phyloP scores from a whole-genome alignment of 768 basidiomycete species.

The Amanita rubescens region DNA sequence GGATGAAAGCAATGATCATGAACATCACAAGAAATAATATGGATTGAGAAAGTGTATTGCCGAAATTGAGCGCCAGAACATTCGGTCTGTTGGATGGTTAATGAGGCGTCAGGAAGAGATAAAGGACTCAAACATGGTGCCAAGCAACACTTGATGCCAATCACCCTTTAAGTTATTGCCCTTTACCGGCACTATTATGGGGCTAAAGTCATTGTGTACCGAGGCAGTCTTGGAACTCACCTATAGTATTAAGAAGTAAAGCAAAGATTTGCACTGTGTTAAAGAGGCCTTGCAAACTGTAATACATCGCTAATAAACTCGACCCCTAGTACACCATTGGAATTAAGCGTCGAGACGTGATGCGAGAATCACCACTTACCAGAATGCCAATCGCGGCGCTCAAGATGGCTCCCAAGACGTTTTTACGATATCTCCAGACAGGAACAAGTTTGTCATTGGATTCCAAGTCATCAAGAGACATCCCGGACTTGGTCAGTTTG shows the following conservation, averaged over 20 bases:
- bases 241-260: conserved; percentile 57
- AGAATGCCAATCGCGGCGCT: conserved; percentile 46
- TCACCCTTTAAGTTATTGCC: conserved; percentile 31
- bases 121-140: conserved; percentile 48
- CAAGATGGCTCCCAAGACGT: conserved; percentile 39
- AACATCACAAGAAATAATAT: conserved; percentile 54
- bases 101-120: background rate
- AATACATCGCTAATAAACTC: conserved; percentile 58
- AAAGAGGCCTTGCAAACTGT: conserved; percentile 61
- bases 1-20: conserved; percentile 41
- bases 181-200: conserved; percentile 29
- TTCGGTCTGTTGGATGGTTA: conserved; percentile 46
- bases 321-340: conserved; percentile 43
- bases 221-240: conserved; percentile 24
- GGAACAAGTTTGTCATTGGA: conserved; percentile 40
- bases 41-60: conserved; percentile 49
- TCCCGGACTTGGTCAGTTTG: conserved; percentile 37
- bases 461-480: conserved; percentile 53
- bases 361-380: conserved; percentile 32
- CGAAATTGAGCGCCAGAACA: conserved; percentile 67
- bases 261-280: conserved; percentile 70
- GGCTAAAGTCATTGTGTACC: background rate
- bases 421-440: conserved; percentile 48
- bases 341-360: background rate
- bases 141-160: conserved; percentile 56